Conservation (phyloP, 768 basidiomycete species). For the Leccinum disarticulatum region DNA sequence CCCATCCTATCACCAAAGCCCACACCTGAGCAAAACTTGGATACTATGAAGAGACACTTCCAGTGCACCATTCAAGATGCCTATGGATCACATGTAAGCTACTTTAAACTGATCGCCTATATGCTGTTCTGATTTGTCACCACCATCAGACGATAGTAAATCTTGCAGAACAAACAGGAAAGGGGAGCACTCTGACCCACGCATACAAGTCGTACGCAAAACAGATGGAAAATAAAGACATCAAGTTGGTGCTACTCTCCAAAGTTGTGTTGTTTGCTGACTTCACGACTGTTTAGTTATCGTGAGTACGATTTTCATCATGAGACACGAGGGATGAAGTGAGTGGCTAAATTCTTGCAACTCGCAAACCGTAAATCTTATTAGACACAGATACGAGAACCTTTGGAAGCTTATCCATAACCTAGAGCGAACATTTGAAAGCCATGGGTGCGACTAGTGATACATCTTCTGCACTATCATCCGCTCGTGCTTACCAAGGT, state of each 20-base stretch:
- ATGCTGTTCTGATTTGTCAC: constrained; percentile 4
- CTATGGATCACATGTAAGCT: constrained; percentile 78
- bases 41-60: constrained; percentile 74
- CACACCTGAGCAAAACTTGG: constrained; percentile 69
- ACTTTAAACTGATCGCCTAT: constrained; percentile 1
- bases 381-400: constrained; percentile 72
- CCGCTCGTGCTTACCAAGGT: constrained; percentile 43
- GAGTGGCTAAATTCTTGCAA: constrained; percentile 23
- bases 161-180: constrained; percentile 88
- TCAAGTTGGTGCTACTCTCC: constrained; percentile 45
- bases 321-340: constrained; percentile 96
- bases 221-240: constrained; percentile 54
- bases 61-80: constrained; percentile 49
- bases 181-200: constrained; percentile 75
- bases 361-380: neutral
- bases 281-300: constrained; percentile 47
- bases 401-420: constrained; percentile 71
- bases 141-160: constrained; percentile 71
- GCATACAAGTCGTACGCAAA: constrained; percentile 73
- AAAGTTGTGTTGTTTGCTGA: neutral
- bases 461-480: neutral
- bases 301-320: constrained; percentile 89
- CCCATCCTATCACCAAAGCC: constrained; percentile 74
- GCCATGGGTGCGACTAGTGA: constrained; percentile 62
- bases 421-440: constrained; percentile 74